These are phyloP conservation scores for Aschersonia sp. DNA, from an alignment of 2,329 filamentous ascomycete genomes.

Conservation along the genomic window DNA sequence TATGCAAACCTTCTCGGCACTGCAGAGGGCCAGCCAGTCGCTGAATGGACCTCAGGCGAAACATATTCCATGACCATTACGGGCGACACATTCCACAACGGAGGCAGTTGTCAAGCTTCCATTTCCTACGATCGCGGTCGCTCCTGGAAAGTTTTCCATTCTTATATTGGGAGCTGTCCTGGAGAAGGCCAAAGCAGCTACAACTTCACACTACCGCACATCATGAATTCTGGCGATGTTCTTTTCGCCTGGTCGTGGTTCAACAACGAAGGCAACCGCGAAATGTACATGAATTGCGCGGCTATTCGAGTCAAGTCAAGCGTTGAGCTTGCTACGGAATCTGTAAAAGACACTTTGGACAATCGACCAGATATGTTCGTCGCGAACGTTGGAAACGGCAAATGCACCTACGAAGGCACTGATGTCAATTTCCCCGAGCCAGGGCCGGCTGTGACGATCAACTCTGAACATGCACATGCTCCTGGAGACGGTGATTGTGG, in stretches of 20 bases:
- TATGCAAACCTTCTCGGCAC: constrained; percentile 11
- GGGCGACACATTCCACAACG: constrained; percentile 37
- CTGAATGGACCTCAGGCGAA: constrained; percentile 35
- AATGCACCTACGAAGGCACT: constrained; percentile 36
- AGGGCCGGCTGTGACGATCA: constrained; percentile 31
- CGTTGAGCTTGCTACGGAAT: not conserved
- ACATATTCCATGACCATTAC: constrained; percentile 37
- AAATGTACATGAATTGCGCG: constrained; percentile 61
- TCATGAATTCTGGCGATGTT: constrained; percentile 32
- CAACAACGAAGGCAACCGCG: constrained; percentile 47
- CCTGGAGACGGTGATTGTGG: constrained; percentile 1
- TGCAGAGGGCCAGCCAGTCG: constrained; percentile 24
- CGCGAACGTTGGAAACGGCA: constrained; percentile 46
- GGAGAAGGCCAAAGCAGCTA: constrained; percentile 10
- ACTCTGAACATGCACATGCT: constrained; percentile 3
- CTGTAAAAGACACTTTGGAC: constrained; percentile 4
- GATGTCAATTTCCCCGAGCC: constrained; percentile 50
- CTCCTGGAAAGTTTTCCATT: constrained; percentile 38
- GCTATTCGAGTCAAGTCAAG: constrained; percentile 31
- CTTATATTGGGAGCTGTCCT: constrained; percentile 21
- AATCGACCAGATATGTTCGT: constrained; percentile 49
- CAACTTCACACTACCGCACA: constrained; percentile 37
- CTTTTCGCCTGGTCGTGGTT: constrained; percentile 51
- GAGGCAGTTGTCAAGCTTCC: constrained; percentile 50
- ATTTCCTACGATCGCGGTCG: constrained; percentile 46